Conservation (phyloP, 2,329 filamentous ascomycete genomes). For the Trichoderma sp. region DNA sequence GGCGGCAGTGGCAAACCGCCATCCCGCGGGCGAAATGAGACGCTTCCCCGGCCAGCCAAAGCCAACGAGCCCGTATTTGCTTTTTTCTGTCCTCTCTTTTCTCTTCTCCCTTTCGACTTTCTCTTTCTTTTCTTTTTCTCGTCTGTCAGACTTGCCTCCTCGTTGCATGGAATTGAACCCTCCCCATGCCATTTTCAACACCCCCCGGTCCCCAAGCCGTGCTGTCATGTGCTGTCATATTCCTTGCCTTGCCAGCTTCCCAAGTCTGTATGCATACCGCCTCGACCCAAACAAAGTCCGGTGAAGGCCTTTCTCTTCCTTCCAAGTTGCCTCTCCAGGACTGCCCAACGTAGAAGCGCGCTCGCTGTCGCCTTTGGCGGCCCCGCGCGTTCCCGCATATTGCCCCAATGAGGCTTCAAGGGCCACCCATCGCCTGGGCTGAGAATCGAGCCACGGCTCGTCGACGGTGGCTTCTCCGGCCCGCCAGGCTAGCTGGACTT, state of each 20-base stretch:
- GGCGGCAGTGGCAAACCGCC: constrained; percentile 12
- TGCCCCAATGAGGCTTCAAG: constrained; percentile 25
- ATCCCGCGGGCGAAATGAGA: constrained; percentile 4
- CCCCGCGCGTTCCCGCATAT: constrained; percentile 26
- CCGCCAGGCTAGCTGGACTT: constrained; percentile 17
- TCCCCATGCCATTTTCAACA: background rate
- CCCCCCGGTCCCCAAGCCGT: constrained; percentile 1
- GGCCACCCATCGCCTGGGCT: constrained; percentile 26
- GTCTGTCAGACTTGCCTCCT: background rate
- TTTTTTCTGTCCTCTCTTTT: background rate
- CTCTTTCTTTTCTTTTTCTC: background rate
- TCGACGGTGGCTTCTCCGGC: constrained; percentile 29
- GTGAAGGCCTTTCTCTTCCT: background rate
- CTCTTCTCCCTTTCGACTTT: background rate
- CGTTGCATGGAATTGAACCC: background rate
- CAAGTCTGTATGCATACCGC: constrained; percentile 13
- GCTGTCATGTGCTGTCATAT: constrained; percentile 13
- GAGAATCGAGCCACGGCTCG: constrained; percentile 29
- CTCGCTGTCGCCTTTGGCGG: constrained; percentile 25
- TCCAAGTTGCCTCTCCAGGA: constrained; percentile 20
- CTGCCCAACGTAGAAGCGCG: constrained; percentile 23
- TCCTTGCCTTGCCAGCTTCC: background rate
- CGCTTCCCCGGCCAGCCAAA: constrained; percentile 7
- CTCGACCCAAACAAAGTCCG: constrained; percentile 9
- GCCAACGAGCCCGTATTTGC: constrained; percentile 9